Evolutionary conservation across 495 filamentous ascomycete genomes (phyloP).

Genomic region (Tuber indicum): DNA sequence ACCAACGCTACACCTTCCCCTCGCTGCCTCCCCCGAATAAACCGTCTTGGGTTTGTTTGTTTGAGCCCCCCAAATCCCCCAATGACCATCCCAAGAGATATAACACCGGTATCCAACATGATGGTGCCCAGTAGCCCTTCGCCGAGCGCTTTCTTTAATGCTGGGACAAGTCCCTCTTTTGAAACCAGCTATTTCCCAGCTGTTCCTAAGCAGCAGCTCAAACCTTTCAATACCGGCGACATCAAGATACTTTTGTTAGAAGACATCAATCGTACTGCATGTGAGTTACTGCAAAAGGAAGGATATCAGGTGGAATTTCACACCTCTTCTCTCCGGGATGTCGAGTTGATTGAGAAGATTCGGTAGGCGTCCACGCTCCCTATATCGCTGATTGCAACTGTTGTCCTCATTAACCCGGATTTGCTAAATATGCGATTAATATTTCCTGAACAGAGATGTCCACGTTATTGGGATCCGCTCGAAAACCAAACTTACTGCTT

Average conservation of each 20-base stretch:
- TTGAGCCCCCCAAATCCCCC: background rate
- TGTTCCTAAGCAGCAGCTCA: slow-evolving; percentile 61
- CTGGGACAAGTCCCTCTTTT: background rate
- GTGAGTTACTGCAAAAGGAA: slow-evolving; percentile 70
- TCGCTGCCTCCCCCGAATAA: background rate
- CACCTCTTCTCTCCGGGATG: slow-evolving; percentile 83
- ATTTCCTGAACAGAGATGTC: slow-evolving; percentile 59
- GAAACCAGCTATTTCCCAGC: background rate
- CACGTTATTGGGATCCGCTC: slow-evolving; percentile 98
- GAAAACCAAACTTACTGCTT: slow-evolving; percentile 87
- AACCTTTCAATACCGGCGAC: slow-evolving; percentile 90
- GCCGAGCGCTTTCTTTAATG: background rate
- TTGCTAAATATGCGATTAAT: slow-evolving; percentile 19
- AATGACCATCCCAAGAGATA: background rate
- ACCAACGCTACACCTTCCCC: background rate
- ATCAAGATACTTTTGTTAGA: slow-evolving; percentile 94
- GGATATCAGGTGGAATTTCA: slow-evolving; percentile 94
- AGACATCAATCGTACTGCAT: slow-evolving; percentile 87
- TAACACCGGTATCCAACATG: background rate
- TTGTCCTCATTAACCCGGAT: slow-evolving; percentile 16
- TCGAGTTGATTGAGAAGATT: slow-evolving; percentile 94
- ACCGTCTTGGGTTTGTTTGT: background rate
- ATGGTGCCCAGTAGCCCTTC: background rate
- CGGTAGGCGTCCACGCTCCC: slow-evolving; percentile 52
- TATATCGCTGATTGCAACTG: slow-evolving; percentile 5